These are phyloP conservation scores for Trametes sp. DNA, from an alignment of 1,284 basidiomycete genomes.

Conservation along the genomic window DNA sequence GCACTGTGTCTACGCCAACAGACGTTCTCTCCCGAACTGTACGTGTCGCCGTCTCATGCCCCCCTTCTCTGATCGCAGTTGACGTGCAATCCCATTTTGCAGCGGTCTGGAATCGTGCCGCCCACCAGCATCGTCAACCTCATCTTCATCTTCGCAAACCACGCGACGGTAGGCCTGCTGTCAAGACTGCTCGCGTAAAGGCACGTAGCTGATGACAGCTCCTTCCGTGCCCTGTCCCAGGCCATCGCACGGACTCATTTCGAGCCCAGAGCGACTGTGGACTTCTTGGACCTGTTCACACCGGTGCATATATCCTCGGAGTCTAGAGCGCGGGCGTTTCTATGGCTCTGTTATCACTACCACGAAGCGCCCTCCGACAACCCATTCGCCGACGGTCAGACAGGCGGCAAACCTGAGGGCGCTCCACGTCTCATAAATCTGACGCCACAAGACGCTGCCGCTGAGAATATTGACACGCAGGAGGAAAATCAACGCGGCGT, in stretches of 20 bases:
- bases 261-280: slow-evolving; percentile 51
- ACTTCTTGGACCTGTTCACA: slow-evolving; percentile 75
- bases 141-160: slow-evolving; percentile 65
- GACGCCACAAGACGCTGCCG: slow-evolving; percentile 53
- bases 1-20: slow-evolving; percentile 35
- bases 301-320: slow-evolving; percentile 64
- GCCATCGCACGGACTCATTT: slow-evolving; percentile 65
- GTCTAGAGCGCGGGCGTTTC: slow-evolving; percentile 72
- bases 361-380: slow-evolving; percentile 69
- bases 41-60: slow-evolving; percentile 23
- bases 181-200: slow-evolving; percentile 6
- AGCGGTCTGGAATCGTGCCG: slow-evolving; percentile 59
- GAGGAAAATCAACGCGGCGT: slow-evolving; percentile 74
- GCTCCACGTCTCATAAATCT: slow-evolving; percentile 63
- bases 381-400: slow-evolving; percentile 70
- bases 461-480: slow-evolving; percentile 73
- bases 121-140: slow-evolving; percentile 69
- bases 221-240: slow-evolving; percentile 42
- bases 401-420: slow-evolving; percentile 56
- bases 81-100: slow-evolving; percentile 29
- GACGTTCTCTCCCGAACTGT: slow-evolving; percentile 41
- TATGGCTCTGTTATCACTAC: slow-evolving; percentile 84
- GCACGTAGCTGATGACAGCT: slow-evolving; percentile 23
- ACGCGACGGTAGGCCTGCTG: slow-evolving; percentile 54
- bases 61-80: slow-evolving; percentile 21